phyloP scores from a whole-genome alignment of 2,329 filamentous ascomycete genomes.

The Aphanoascus verrucosus region DNA sequence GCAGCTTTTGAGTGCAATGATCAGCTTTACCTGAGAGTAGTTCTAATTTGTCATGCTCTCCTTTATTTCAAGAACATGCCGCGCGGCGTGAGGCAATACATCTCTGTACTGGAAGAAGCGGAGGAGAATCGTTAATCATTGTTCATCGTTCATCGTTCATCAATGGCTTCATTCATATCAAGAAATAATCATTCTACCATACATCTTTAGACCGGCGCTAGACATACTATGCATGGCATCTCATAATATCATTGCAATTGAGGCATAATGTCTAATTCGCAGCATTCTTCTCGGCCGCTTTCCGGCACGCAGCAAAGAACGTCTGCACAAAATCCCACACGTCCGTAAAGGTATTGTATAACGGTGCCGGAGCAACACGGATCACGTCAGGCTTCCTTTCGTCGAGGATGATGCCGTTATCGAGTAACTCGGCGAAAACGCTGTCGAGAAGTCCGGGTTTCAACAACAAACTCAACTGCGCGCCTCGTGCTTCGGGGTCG shows the following conservation, averaged over 20 bases:
- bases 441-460: slow-evolving; percentile 58
- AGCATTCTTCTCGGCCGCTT: slow-evolving; percentile 19
- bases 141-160: too few species aligned
- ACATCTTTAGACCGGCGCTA: too few species aligned
- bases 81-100: too few species aligned
- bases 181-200: too few species aligned
- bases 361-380: slow-evolving; percentile 67
- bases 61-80: too few species aligned
- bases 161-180: too few species aligned
- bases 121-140: too few species aligned
- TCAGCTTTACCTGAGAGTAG: too few species aligned
- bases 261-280: not conserved
- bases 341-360: slow-evolving; percentile 74
- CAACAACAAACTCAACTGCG: slow-evolving; percentile 67
- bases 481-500: slow-evolving; percentile 57
- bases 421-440: slow-evolving; percentile 53
- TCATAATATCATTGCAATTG: not conserved
- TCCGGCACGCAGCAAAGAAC: slow-evolving; percentile 41
- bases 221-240: too few species aligned
- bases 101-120: too few species aligned
- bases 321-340: slow-evolving; percentile 51
- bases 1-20: too few species aligned
- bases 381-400: slow-evolving; percentile 80
- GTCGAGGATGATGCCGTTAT: slow-evolving; percentile 64
- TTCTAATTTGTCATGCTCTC: too few species aligned